Percentiles rank a stretch among this genome's conserved stretches.
Evolutionary conservation across 352 stramenopile species (phyloP).

Genomic region (Bremia lactucae): DNA sequence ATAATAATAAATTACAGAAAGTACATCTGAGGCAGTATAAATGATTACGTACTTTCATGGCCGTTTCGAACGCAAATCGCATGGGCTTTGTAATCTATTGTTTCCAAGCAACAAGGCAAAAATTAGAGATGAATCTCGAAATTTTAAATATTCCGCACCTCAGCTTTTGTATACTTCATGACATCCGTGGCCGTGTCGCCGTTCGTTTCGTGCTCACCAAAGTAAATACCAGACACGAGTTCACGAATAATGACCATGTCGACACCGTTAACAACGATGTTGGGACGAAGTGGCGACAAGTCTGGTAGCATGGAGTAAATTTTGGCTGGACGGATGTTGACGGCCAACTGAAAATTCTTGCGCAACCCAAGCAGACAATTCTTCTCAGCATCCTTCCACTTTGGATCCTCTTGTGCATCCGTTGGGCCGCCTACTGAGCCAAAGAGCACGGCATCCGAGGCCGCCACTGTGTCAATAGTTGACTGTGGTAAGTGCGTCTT

Average conservation of each 20-base stretch:
- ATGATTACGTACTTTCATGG: conserved; percentile 49
- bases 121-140: not conserved
- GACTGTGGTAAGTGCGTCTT: conserved; percentile 90
- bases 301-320: conserved; percentile 96
- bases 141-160: conserved; percentile 27
- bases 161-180: conserved; percentile 96
- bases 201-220: conserved; percentile 84
- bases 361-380: conserved; percentile 95
- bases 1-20: not conserved
- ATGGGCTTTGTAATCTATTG: conserved; percentile 60
- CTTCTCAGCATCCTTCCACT: conserved; percentile 89
- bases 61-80: conserved; percentile 81
- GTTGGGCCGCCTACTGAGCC: conserved; percentile 93
- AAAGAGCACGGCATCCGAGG: conserved; percentile 89
- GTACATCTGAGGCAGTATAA: no score
- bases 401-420: conserved; percentile 83
- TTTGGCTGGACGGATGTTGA: conserved; percentile 97
- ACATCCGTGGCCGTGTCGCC: conserved; percentile 83
- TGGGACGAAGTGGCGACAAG: conserved; percentile 93
- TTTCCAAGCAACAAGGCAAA: not conserved
- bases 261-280: conserved; percentile 91
- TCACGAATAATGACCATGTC: conserved; percentile 99
- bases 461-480: conserved; percentile 88
- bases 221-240: conserved; percentile 98
- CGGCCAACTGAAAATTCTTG: conserved; percentile 95